Percentiles rank a stretch among this genome's conserved stretches.
These are phyloP conservation scores for Mortierella sp. DNA, from an alignment of 371 early-diverging fungal species.

Conservation along the genomic window DNA sequence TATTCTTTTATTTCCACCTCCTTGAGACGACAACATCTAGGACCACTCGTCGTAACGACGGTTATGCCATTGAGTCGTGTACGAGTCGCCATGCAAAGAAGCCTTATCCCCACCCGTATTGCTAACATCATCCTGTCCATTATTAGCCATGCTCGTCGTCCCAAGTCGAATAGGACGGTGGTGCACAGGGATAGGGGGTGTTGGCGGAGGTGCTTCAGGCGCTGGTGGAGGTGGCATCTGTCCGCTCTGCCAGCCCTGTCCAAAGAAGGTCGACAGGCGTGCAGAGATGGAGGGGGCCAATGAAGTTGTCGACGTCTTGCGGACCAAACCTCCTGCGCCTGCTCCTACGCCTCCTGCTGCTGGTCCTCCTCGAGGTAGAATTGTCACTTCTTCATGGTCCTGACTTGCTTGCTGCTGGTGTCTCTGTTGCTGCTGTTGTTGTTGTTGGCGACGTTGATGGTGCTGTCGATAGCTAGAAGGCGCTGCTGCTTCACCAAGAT, in stretches of 20 bases:
- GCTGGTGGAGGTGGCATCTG: constrained; percentile 40
- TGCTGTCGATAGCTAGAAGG: constrained; percentile 35
- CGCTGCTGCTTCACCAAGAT: constrained; percentile 17
- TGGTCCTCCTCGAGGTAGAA: background rate
- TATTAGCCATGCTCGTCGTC: background rate
- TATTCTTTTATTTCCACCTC: background rate
- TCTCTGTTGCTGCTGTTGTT: constrained; percentile 29
- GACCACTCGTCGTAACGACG: constrained; percentile 54
- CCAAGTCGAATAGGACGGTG: constrained; percentile 19
- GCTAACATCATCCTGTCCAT: background rate
- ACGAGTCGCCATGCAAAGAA: constrained; percentile 37
- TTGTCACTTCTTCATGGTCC: background rate
- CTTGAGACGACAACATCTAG: background rate
- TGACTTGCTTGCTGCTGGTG: constrained; percentile 16
- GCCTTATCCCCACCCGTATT: constrained; percentile 18
- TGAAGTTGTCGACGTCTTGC: constrained; percentile 29
- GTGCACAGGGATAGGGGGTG: background rate
- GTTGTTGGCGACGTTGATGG: constrained; percentile 24
- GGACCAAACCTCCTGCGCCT: constrained; percentile 4
- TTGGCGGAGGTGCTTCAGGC: constrained; percentile 10
- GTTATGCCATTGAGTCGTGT: constrained; percentile 46
- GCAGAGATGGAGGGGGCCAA: constrained; percentile 30
- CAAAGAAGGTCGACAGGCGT: constrained; percentile 44
- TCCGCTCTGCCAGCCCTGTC: constrained; percentile 46
- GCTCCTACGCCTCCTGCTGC: background rate